These are phyloP conservation scores for Apiospora sp. DNA, from an alignment of 2,329 filamentous ascomycete species.

Conservation along the genomic window DNA sequence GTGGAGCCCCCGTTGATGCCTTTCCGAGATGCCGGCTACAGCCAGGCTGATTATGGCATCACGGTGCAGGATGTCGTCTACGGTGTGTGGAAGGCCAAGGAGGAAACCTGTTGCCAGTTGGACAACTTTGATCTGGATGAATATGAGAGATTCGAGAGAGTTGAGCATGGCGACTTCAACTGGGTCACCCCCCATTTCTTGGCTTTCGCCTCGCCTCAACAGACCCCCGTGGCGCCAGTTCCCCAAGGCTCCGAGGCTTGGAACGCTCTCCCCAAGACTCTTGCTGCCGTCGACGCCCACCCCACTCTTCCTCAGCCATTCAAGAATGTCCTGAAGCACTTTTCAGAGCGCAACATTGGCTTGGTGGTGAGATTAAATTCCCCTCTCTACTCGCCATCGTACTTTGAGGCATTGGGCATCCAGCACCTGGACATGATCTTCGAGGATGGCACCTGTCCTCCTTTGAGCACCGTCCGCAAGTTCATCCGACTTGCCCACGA, in stretches of 20 bases:
- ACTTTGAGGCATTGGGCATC: slow-evolving; percentile 94
- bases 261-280: slow-evolving; percentile 75
- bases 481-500: slow-evolving; percentile 96
- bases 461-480: slow-evolving; percentile 85
- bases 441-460: slow-evolving; percentile 95
- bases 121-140: slow-evolving; percentile 96
- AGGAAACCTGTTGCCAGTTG: slow-evolving; percentile 88
- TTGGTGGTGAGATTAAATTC: slow-evolving; percentile 96
- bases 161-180: slow-evolving; percentile 99
- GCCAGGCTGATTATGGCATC: slow-evolving; percentile 94
- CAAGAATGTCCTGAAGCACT: slow-evolving; percentile 95
- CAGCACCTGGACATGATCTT: slow-evolving; percentile 99
- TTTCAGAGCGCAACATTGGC: slow-evolving; percentile 86
- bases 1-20: slow-evolving; percentile 98
- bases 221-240: slow-evolving; percentile 77
- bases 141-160: slow-evolving; percentile 94
- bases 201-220: slow-evolving; percentile 94
- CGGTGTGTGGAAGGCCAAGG: slow-evolving; percentile 98
- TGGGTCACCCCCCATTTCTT: slow-evolving; percentile 97
- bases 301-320: slow-evolving; percentile 83
- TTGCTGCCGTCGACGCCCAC: slow-evolving; percentile 75
- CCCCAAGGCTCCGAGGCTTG: slow-evolving; percentile 77
- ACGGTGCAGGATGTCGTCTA: slow-evolving; percentile 98
- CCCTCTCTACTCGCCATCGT: slow-evolving; percentile 94
- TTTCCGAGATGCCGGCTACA: slow-evolving; percentile 97